Evolutionary conservation across 2,329 filamentous ascomycete species (phyloP).

Genomic region (Polychaeton citri): DNA sequence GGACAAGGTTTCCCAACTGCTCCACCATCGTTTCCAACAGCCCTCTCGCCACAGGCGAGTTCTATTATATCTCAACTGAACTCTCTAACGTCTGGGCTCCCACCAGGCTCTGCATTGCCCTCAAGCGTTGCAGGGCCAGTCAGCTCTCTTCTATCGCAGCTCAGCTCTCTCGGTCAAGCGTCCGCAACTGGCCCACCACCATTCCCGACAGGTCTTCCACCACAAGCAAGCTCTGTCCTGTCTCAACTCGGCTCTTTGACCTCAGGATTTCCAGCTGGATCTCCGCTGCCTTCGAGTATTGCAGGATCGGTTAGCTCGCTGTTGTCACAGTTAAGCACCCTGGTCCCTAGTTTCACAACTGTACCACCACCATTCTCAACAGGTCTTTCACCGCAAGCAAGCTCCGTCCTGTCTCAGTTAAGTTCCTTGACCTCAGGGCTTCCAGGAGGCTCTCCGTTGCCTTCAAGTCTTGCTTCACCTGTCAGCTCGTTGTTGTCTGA

Average conservation of each 20-base stretch:
- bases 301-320: background rate
- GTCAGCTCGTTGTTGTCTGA: background rate
- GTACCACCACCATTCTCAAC: too few relatives aligned
- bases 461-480: background rate
- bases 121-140: background rate
- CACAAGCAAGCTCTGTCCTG: background rate
- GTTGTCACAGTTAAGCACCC: background rate
- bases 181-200: background rate
- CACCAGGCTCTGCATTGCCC: background rate
- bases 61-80: background rate
- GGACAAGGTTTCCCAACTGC: background rate
- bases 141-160: background rate
- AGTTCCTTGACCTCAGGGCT: background rate
- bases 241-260: background rate
- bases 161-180: background rate
- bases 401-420: background rate
- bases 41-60: background rate
- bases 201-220: background rate
- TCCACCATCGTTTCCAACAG: background rate
- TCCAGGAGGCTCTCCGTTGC: background rate
- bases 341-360: background rate
- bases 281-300: background rate
- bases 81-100: background rate
- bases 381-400: too few relatives aligned
- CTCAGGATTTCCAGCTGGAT: background rate